These are phyloP conservation scores for Tricholoma sp. DNA, from an alignment of 768 basidiomycete species.

Conservation along the genomic window DNA sequence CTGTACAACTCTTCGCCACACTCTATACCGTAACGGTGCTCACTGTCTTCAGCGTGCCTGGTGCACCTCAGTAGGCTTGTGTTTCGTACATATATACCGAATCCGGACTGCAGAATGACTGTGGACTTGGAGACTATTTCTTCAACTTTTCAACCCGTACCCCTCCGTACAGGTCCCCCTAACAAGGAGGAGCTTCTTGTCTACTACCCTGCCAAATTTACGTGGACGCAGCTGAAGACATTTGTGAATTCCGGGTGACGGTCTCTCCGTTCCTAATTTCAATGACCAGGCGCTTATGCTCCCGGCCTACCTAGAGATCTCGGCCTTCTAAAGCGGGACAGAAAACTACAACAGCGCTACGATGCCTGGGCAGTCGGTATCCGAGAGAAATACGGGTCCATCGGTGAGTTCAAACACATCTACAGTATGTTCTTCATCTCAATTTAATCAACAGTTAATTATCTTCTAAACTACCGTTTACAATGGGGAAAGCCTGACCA, in stretches of 20 bases:
- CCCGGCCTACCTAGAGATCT: slow-evolving; percentile 50
- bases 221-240: slow-evolving; percentile 69
- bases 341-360: slow-evolving; percentile 63
- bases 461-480: slow-evolving; percentile 61
- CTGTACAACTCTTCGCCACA: not conserved
- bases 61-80: not conserved
- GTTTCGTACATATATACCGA: not conserved
- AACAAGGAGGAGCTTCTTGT: slow-evolving; percentile 60
- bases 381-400: slow-evolving; percentile 55
- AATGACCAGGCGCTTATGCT: not conserved
- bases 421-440: not conserved
- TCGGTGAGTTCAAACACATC: slow-evolving; percentile 39
- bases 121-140: not conserved
- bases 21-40: not conserved
- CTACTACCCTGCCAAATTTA: slow-evolving; percentile 72
- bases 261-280: not conserved
- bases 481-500: slow-evolving; percentile 74
- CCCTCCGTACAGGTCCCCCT: slow-evolving; percentile 56
- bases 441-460: slow-evolving; percentile 45
- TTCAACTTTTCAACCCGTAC: slow-evolving; percentile 21
- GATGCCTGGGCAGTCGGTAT: slow-evolving; percentile 52
- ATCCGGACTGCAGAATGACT: slow-evolving; percentile 1
- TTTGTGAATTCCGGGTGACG: slow-evolving; percentile 77
- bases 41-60: not conserved
- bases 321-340: slow-evolving; percentile 73